Evolutionary conservation across 106 monocot genomes (phyloP), one percentile per base, ranked within the genome.

Genomic region (Phalaenopsis equestris): DNA sequence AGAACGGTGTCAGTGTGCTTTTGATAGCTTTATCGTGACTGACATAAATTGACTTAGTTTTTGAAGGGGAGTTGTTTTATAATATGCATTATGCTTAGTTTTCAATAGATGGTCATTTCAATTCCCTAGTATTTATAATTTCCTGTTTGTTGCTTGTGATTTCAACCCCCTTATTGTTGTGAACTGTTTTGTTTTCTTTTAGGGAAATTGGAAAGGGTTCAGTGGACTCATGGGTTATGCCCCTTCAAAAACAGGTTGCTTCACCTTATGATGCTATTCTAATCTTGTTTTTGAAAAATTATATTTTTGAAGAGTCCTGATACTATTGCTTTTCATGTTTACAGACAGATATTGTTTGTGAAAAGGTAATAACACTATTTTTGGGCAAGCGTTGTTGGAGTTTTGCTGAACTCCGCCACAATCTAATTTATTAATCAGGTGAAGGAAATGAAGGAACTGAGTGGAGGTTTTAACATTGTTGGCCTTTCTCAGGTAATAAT

Each of bases 131-230:
- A 15, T 39, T 21, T 70, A 10, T 38, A 14, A 37, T 70, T 70
- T 70, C 39, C 11, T 12, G 70, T 38, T 70, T 14, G 14, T 37
- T 37, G 38, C 15, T n/a, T 70, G 70, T 70, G 70, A 70, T 38
- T 38, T 37, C 67, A 70, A 12, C 38, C 39, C 15, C 17, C 18
- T 16, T 17, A 57, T 57, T 45, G 3, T 61, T 61, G 4, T 21
- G 21, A 21, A 61, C n/a, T 39, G 14, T 70, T 42, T 79, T 45
- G 23, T 81, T 14, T 61, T 45, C 45, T 79, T 0, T 43, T 73
- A 96, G 95, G 77, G 93, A 96, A 84, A 91, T 96, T 82, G 95
- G 95, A 82, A 79, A 85, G 84, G 95, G 95, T 84, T 41, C 64
- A 41, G 85, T 81, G 87, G 93, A 93, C 82, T 96, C 95, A 6